Percentiles rank a stretch among this genome's conserved stretches.
Evolutionary conservation across 2,329 filamentous ascomycete genomes (phyloP).

Genomic region (Fusarium liriodendri): DNA sequence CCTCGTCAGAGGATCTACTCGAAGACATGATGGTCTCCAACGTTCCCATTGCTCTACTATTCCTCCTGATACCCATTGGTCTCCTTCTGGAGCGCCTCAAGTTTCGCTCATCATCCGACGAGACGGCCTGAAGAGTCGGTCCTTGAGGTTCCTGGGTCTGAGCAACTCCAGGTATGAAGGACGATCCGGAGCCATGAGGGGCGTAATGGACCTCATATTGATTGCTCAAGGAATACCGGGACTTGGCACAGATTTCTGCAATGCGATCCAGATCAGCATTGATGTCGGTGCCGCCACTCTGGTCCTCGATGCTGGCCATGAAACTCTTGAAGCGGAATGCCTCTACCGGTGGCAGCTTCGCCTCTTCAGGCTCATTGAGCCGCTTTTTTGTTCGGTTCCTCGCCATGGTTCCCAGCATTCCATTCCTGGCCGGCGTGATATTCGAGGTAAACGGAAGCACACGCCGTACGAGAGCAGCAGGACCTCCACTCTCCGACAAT

Average conservation of each 20-base stretch:
- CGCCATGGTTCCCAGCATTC: conserved; percentile 57
- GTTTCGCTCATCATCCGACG: conserved; percentile 66
- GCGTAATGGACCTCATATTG: conserved; percentile 75
- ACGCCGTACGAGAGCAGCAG: conserved; percentile 45
- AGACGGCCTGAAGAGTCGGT: conserved; percentile 68
- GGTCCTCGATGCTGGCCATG: conserved; percentile 65
- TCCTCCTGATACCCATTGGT: conserved; percentile 55
- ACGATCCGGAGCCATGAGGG: conserved; percentile 68
- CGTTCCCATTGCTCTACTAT: conserved; percentile 69
- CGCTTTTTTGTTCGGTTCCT: conserved; percentile 55
- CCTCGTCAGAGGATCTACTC: conserved; percentile 72
- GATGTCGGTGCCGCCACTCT: conserved; percentile 59
- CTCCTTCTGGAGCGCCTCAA: conserved; percentile 53
- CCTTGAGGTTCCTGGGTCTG: conserved; percentile 53
- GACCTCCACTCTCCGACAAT: conserved; percentile 44
- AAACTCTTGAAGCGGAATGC: conserved; percentile 75
- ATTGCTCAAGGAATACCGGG: conserved; percentile 73
- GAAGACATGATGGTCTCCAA: conserved; percentile 76
- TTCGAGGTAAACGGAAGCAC: conserved; percentile 49
- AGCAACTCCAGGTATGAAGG: conserved; percentile 53
- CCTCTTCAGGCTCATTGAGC: conserved; percentile 46
- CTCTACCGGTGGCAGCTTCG: conserved; percentile 69
- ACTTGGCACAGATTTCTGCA: conserved; percentile 74
- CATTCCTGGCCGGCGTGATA: conserved; percentile 50
- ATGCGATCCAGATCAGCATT: conserved; percentile 71